Base-by-base conservation (phyloP, 768 basidiomycete species). In the Grammothele lineata region DNA sequence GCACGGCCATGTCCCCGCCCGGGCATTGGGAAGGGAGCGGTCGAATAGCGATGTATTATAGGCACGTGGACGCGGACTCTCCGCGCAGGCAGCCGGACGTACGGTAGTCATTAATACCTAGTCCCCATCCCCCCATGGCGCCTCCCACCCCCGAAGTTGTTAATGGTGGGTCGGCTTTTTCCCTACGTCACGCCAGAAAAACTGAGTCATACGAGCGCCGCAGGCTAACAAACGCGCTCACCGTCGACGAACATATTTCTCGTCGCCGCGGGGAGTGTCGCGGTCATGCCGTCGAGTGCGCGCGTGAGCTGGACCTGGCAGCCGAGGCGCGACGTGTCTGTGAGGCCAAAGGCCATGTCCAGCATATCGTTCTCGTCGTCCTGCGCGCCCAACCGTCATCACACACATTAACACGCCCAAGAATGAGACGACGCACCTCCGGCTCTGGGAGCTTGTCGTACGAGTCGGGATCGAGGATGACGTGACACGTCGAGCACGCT, bases 311-410 rank as follows among this genome's bases (percentile, higher is more conserved):
- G 66, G 63, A 88, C 84, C 62, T 88, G 87, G 59, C 87, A 88
- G 0, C 87, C 87, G 17, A 90, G 68, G 9, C 83, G 73, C 52
- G 87, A 95, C 56, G 95, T 97, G 59, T 97, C 95, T 0, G 92
- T 94, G 43, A 98, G 73, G 0, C 92, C 96, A 58, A 97, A 98
- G 3, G 95, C 95, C 77, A 98, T 90, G 65, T 97, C 95, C 32
- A 99, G 78, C 92, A 94, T 93, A 58, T 92, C 94, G 59, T 97
- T 99, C 69, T 99, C 95, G 62, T 99, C 95, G 55, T 98, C 95
- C 45, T 88, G 18, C 11, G 18, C 3, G 22, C 25, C 25, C 33
- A 26, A n/a, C 3, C 27, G 21, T 19, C 19, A 27, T 5, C 3
- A 40, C 22, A 5, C 9, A 10, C 3, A 15, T 8, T 40, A 11